Evolutionary conservation across 148 eudicot species (phyloP).

Genomic region (Spergularia marina): DNA sequence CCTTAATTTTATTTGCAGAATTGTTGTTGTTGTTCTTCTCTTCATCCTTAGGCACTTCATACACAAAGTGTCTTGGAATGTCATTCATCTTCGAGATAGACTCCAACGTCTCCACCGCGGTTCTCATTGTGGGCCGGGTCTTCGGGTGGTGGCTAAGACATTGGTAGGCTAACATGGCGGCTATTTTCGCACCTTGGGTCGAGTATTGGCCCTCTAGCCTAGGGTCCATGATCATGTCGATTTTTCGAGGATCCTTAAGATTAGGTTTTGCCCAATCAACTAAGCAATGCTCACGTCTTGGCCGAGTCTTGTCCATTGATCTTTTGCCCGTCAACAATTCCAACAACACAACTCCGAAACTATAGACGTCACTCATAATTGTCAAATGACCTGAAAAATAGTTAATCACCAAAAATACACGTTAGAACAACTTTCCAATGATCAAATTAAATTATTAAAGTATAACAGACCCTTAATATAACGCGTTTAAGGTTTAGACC

Average conservation of each 20-base stretch:
- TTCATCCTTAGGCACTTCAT: slow-evolving; percentile 35
- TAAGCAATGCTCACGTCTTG: slow-evolving; percentile 41
- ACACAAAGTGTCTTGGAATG: slow-evolving; percentile 42
- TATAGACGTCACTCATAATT: slow-evolving; percentile 60
- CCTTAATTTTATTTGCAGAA: slow-evolving; percentile 11
- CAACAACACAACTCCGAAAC: slow-evolving; percentile 64
- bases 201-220: slow-evolving; percentile 67
- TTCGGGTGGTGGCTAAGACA: slow-evolving; percentile 50
- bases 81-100: slow-evolving; percentile 35
- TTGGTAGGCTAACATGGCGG: slow-evolving; percentile 49
- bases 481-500: background rate
- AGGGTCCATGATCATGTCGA: slow-evolving; percentile 50
- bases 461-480: too few relatives aligned
- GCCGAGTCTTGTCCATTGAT: slow-evolving; percentile 49
- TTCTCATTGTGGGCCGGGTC: slow-evolving; percentile 45
- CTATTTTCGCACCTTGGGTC: slow-evolving; percentile 44
- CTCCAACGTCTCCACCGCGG: slow-evolving; percentile 45
- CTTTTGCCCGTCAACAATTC: slow-evolving; percentile 55
- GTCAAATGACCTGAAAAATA: slow-evolving; percentile 49
- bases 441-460: too few relatives aligned
- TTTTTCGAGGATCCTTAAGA: slow-evolving; percentile 43
- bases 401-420: background rate
- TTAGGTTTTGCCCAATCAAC: slow-evolving; percentile 65
- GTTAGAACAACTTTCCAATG: slow-evolving; percentile 11
- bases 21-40: slow-evolving; percentile 9